These are phyloP conservation scores for Xylaria curta DNA, from an alignment of 495 filamentous ascomycete species.

Conservation along the genomic window DNA sequence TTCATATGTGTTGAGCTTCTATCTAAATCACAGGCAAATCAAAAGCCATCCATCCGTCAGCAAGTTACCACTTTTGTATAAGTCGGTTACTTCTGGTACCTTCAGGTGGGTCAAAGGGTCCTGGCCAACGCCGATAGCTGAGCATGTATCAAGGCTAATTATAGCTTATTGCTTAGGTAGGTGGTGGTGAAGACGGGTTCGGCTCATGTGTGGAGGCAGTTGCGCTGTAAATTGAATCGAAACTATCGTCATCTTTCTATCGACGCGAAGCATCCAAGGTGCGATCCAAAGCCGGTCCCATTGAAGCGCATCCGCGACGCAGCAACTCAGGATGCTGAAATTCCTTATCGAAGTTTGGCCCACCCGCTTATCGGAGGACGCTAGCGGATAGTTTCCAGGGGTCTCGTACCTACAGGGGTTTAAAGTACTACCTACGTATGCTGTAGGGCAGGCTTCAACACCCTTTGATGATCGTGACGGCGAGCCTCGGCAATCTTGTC, in stretches of 20 bases:
- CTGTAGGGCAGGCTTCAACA: neutral
- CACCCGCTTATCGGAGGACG: constrained; percentile 32
- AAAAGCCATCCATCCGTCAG: neutral
- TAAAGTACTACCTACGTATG: neutral
- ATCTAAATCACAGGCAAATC: neutral
- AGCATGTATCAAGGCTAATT: neutral
- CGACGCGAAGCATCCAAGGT: neutral
- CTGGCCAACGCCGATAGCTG: neutral
- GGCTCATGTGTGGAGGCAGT: neutral
- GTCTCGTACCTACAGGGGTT: neutral
- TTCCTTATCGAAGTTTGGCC: constrained; percentile 41
- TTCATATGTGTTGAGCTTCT: neutral
- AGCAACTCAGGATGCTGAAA: constrained; percentile 11
- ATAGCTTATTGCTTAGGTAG: neutral
- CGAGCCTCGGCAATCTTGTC: neutral
- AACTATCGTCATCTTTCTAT: constrained; percentile 14
- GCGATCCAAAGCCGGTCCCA: neutral
- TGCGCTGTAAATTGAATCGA: neutral
- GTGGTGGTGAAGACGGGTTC: neutral
- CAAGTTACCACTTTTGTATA: neutral
- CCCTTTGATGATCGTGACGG: neutral
- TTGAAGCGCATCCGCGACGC: neutral
- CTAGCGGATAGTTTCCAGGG: constrained; percentile 32
- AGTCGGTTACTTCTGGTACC: neutral
- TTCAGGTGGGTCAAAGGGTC: neutral